These are phyloP conservation scores for Hydrangea macrophylla DNA, from an alignment of 148 eudicot genomes.

Conservation along the genomic window DNA sequence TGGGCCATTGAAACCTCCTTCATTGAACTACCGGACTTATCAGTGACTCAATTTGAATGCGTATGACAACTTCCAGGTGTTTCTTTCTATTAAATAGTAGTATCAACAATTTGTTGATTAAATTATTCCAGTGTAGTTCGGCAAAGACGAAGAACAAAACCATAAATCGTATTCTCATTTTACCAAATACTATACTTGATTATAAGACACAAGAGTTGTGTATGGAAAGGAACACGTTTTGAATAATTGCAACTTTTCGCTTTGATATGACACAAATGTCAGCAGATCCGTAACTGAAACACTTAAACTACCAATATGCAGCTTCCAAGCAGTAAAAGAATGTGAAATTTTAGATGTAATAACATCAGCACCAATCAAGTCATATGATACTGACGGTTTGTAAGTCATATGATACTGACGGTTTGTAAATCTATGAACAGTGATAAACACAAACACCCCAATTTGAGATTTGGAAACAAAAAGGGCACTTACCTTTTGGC, in stretches of 20 bases:
- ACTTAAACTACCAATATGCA: neutral
- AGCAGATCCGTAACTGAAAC: neutral
- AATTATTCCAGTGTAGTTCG: no score
- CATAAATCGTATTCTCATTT: no score
- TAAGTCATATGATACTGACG: no score
- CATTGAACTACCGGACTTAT: no score
- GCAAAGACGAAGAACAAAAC: no score
- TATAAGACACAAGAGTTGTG: neutral
- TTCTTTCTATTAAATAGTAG: no score
- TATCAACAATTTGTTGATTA: no score
- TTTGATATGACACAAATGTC: neutral
- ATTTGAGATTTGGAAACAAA: neutral
- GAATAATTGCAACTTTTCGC: neutral
- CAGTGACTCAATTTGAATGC: no score
- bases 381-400: neutral
- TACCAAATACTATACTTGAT: neutral
- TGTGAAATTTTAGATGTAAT: neutral
- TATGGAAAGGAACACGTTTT: neutral
- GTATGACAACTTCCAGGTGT: no score
- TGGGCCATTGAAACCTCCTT: no score
- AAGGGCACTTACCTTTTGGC: constrained; percentile 45
- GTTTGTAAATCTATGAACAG: neutral
- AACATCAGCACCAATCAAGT: neutral
- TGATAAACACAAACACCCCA: neutral
- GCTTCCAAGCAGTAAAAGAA: no score